Evolutionary conservation across 768 basidiomycete genomes (phyloP).

Genomic region (Lactarius pseudohatsudake): DNA sequence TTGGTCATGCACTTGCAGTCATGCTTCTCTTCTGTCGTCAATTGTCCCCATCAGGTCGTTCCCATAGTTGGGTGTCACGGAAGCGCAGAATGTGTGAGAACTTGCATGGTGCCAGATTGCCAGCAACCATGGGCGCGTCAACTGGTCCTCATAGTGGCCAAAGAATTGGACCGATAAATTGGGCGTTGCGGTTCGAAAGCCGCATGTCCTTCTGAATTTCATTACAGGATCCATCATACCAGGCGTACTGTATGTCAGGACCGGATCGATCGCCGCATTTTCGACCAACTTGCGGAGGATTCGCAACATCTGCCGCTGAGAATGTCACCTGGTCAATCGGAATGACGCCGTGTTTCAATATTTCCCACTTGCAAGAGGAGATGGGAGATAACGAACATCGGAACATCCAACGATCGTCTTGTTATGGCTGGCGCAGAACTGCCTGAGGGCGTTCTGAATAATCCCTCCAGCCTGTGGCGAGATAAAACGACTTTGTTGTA

Average conservation of each 20-base stretch:
- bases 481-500: not conserved
- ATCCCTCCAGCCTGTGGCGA: no score
- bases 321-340: not conserved
- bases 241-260: not conserved
- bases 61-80: not conserved
- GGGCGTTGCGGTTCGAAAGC: not conserved
- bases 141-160: not conserved
- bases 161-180: not conserved
- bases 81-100: not conserved
- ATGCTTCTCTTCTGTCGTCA: not conserved
- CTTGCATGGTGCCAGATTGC: no score
- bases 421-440: not conserved
- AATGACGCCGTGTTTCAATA: not conserved
- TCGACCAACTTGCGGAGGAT: not conserved
- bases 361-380: not conserved
- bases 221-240: no score
- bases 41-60: not conserved
- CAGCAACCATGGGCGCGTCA: not conserved
- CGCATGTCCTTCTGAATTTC: not conserved
- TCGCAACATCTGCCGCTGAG: not conserved
- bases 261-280: not conserved
- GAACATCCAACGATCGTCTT: not conserved
- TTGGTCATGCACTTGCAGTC: not conserved
- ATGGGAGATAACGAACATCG: not conserved
- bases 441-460: not conserved